phyloP scores from a whole-genome alignment of 2,329 filamentous ascomycete species.

The Paradendryphiella salina region DNA sequence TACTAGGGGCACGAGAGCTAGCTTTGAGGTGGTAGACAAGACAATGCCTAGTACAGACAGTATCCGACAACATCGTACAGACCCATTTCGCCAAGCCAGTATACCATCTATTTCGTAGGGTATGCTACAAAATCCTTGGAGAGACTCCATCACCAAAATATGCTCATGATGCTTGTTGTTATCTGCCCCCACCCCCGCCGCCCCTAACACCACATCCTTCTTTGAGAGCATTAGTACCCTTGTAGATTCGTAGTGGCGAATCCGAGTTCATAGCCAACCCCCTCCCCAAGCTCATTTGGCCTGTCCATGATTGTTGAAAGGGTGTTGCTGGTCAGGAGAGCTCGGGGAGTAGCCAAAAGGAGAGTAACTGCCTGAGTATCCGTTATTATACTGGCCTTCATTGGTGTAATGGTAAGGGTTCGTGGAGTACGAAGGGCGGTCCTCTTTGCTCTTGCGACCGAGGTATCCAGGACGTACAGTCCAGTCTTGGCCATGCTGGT shows the following conservation, averaged over 20 bases:
- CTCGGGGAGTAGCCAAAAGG: constrained; percentile 18
- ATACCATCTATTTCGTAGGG: background rate
- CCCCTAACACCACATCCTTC: background rate
- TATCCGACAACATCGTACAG: background rate
- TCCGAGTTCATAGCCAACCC: background rate
- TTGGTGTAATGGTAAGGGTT: constrained; percentile 29
- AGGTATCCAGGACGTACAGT: constrained; percentile 15
- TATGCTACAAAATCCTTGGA: constrained; percentile 1
- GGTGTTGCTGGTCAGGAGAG: constrained; percentile 25
- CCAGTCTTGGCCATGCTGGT: constrained; percentile 23
- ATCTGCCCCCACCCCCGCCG: background rate
- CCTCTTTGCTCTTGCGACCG: constrained; percentile 30
- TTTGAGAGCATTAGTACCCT: background rate
- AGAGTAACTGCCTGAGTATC: constrained; percentile 26
- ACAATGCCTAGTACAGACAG: too few species aligned
- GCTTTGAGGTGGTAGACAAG: too few species aligned
- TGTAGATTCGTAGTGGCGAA: background rate
- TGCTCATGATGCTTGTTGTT: background rate
- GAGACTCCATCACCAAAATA: background rate
- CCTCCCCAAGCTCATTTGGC: constrained; percentile 12
- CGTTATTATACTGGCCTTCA: constrained; percentile 20
- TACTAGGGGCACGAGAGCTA: too few species aligned
- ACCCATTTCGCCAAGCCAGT: background rate
- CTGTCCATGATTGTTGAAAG: constrained; percentile 20
- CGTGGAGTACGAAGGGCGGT: constrained; percentile 22